These are phyloP conservation scores for Fusarium agapanthi DNA, from an alignment of 2,329 filamentous ascomycete genomes.

Conservation along the genomic window DNA sequence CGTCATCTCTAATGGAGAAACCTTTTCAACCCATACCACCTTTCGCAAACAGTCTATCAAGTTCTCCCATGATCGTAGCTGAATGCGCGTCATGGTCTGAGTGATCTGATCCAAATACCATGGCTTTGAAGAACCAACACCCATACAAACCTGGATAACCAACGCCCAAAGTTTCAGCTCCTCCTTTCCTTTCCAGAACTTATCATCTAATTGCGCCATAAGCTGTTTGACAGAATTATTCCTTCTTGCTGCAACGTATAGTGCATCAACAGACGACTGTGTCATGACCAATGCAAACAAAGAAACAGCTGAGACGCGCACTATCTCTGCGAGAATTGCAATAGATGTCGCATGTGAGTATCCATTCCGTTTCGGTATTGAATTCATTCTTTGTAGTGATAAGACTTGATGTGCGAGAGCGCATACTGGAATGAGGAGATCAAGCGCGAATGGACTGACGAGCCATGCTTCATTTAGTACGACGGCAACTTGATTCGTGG, in stretches of 20 bases:
- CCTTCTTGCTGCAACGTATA: slow-evolving; percentile 8
- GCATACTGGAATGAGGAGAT: slow-evolving; percentile 22
- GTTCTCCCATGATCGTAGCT: background rate
- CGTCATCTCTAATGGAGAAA: slow-evolving; percentile 14
- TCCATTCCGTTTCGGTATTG: background rate
- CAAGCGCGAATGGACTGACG: background rate
- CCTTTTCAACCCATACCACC: slow-evolving; percentile 18
- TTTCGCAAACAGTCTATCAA: slow-evolving; percentile 11
- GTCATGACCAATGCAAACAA: slow-evolving; percentile 5
- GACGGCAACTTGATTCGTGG: background rate
- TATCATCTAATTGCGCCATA: background rate
- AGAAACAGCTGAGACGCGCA: slow-evolving; percentile 16
- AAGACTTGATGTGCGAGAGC: slow-evolving; percentile 14
- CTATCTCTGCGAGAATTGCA: slow-evolving; percentile 12
- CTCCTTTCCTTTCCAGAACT: slow-evolving; percentile 1
- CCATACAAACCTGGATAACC: slow-evolving; percentile 9
- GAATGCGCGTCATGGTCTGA: background rate
- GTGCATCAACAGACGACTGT: slow-evolving; percentile 19
- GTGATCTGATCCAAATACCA: slow-evolving; percentile 23
- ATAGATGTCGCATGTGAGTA: background rate
- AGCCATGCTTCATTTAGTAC: slow-evolving; percentile 15
- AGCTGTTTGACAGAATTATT: background rate
- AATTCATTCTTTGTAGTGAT: slow-evolving; percentile 1
- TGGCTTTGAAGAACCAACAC: background rate
- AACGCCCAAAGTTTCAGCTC: slow-evolving; percentile 26